Base-by-base conservation (phyloP, 345 rosid genomes). In the Trapa bicornis region DNA sequence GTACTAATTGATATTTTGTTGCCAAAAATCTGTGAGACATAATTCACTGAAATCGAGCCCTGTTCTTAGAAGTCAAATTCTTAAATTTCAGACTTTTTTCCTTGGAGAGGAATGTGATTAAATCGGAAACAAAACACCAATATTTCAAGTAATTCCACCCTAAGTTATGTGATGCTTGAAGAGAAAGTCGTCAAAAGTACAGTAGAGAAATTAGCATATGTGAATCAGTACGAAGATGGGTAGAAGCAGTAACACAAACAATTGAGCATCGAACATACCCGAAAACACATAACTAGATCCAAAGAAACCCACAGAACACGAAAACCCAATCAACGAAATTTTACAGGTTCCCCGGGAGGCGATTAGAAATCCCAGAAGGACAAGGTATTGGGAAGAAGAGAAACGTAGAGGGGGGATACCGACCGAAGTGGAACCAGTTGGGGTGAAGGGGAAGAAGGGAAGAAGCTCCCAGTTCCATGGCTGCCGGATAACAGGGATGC, bases 361-460 rank as follows among this genome's bases (percentile, higher is more conserved):
- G 7, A 42, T 2, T 43, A 39, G 66, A 8, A 64, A 43, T 16
- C 33, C 8, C 2, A 64, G 47, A 39, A 64, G 47, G n/a, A 33
- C 47, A 64, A 39, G 50, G 43, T 5, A 37, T 11, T 35, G 14
- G 47, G 13, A n/a, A 10, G 52, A 65, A 11, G 9, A n/a, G 37
- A 29, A 64, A 13, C 67, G 15, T 43, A 65, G 52, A 65, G 67
- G 29, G 52, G 67, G 37, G 52, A 22, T 7, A 37, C 15, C 17
- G 36, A 12, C 36, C 37, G 67, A 39, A 41, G 53, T 14, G 52
- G 67, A 42, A 22, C 29, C 36, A 43, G 52, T 14, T 43, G 67
- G 10, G 50, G 14, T 41, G 67, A 43, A 65, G 53, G 47, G 37
- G 52, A 22, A 41, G 67, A 33, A 65, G 16, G 39, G 65, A 63